Evolutionary conservation across 257 asterid species (phyloP).

Genomic region (Capsicum rhomboideum): DNA sequence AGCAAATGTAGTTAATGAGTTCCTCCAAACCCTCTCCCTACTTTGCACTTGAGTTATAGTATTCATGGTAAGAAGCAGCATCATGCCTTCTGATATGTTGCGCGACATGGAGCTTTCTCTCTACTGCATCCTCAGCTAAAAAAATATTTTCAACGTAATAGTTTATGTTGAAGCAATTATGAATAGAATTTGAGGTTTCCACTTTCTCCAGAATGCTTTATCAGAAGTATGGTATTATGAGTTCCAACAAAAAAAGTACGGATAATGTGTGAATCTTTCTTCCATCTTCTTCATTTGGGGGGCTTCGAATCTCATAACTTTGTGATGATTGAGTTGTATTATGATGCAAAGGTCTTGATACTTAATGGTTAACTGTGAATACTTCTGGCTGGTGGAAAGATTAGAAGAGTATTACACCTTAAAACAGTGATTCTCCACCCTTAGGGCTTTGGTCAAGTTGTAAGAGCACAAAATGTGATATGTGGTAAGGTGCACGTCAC

Average conservation of each 20-base stretch:
- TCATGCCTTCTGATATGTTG: neutral
- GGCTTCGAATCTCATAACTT: neutral
- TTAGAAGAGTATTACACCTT: neutral
- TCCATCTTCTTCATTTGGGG: neutral
- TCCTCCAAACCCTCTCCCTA: neutral
- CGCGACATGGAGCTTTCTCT: neutral
- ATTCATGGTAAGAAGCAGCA: neutral
- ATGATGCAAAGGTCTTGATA: neutral
- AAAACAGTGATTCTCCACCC: neutral
- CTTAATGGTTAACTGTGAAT: neutral
- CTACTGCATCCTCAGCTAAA: neutral
- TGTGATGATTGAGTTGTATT: neutral
- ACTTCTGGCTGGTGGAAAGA: neutral
- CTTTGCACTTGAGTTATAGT: neutral
- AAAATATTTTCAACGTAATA: neutral
- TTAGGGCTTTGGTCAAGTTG: neutral
- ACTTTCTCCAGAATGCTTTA: neutral
- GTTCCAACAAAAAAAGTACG: neutral
- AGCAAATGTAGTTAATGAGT: neutral
- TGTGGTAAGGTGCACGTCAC: neutral
- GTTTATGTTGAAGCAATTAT: neutral
- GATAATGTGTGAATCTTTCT: neutral
- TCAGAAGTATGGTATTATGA: neutral
- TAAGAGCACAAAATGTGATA: neutral
- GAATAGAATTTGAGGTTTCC: neutral